These are phyloP conservation scores for Stenocarpella maydis DNA, from an alignment of 2,329 filamentous ascomycete genomes.

Conservation along the genomic window DNA sequence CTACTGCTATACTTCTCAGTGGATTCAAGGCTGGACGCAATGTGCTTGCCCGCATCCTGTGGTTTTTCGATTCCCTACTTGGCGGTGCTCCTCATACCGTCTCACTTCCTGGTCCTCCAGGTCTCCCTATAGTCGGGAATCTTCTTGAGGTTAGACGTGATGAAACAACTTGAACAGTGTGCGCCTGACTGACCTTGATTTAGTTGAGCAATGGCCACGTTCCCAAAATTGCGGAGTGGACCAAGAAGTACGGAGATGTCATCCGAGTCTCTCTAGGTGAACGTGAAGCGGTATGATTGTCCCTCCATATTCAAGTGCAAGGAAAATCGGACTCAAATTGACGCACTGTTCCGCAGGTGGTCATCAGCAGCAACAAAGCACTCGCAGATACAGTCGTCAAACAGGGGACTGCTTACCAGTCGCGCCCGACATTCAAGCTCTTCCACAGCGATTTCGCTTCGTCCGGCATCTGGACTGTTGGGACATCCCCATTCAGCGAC, in stretches of 20 bases:
- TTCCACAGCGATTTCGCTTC: not conserved
- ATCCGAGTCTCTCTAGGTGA: not conserved
- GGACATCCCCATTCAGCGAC: not conserved
- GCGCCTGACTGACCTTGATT: not conserved
- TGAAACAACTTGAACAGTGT: not conserved
- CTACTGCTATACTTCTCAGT: not conserved
- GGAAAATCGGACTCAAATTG: not conserved
- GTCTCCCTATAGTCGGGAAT: not conserved
- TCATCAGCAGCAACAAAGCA: constrained; percentile 2
- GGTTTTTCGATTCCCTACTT: not conserved
- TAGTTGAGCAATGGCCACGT: not conserved
- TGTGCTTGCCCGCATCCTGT: not conserved
- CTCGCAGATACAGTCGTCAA: not conserved
- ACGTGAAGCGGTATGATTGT: not conserved
- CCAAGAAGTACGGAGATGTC: not conserved
- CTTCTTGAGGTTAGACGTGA: not conserved
- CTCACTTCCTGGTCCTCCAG: not conserved
- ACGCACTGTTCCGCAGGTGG: not conserved
- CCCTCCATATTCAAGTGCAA: not conserved
- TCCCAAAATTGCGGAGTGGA: not conserved
- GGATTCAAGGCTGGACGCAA: not conserved
- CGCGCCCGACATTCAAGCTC: not conserved
- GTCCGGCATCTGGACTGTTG: not conserved
- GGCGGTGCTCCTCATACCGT: not conserved
- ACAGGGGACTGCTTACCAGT: not conserved